Base-by-base conservation (phyloP, 805 yeast genomes). In the Ogataea philodendri region DNA sequence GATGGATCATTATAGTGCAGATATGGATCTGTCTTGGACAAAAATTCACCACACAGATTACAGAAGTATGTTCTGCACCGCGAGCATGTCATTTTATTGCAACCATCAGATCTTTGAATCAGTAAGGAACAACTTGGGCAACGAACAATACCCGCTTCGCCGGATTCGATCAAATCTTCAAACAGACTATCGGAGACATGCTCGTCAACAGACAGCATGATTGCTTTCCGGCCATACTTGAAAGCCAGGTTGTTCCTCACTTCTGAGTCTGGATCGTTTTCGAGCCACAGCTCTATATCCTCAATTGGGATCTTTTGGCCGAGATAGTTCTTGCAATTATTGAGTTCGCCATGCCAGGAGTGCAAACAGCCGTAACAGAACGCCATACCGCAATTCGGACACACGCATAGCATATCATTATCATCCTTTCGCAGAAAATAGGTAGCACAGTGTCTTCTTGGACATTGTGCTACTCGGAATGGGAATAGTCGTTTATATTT, bases 81-180 rank as follows among this genome's bases (percentile, higher is more conserved):
- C 0, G 63, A 44, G 48, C 86, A 78, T 23, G 62, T 65, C 80
- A 79, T 76, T 48, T 74, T 76, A 48, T 78, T 78, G 52, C 84
- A 79, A 5, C 84, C 86, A 45, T 77, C 83, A 15, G 69, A 59
- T 39, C 75, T 67, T 40, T 76, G 75, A 5, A 76, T 69, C 5
- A 68, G 68, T 2, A 68, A 48, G 10, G 55, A 52, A 48, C 84
- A 79, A 4, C 55, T 53, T 0, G 85, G 84, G 44, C 84, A 79
- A 34, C 63, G 54, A 14, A 63, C 65, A 35, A 72, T 55, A 19
- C 67, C 68, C 2, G 66, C 61, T 2, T 62, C 62, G n/a, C 63
- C 67, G 7, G 66, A 63, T 9, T 45, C 48, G 8, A 78, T 52
- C 32, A 75, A 57, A 22, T 66, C 61, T 25, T 68, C 63, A 46